Base-by-base conservation (phyloP, 345 rosid species). In the Populus deltoides region DNA sequence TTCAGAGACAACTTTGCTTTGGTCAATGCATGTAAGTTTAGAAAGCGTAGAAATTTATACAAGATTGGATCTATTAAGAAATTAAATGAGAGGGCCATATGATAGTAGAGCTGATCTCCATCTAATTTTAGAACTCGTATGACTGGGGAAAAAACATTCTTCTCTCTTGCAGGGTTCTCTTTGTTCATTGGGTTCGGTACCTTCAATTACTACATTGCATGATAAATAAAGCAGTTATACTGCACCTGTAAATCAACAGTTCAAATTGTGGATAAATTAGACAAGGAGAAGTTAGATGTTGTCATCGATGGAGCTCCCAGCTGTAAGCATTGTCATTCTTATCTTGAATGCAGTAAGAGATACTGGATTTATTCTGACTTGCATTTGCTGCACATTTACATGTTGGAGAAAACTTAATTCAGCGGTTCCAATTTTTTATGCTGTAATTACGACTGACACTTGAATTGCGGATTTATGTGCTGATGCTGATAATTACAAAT, bases 11-110 rank as follows among this genome's bases (percentile, higher is more conserved):
- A 75, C 81, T 35, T 72, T 85, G 24, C 79, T 76, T 18, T 83
- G 1, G 86, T 75, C 49, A 81, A 53, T 33, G 75, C 53, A 45
- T 77, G 78, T 3, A 85, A 80, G 70, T 73, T 85, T 78, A 31
- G 73, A 72, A 71, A 82, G 82, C 68, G 70, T 68, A 31, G 83
- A 85, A 69, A 85, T 85, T 59, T 82, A 82, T 80, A 67, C 83
- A 5, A 75, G 66, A 59, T 77, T 85, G 82, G 76, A 82, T 63
- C 70, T 75, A 0, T 45, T 80, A 45, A 82, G 74, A 57, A 27
- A 82, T 75, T 85, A 80, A 35, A 82, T 82, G 80, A 75, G 45
- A 62, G 33, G 41, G 22, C 74, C 35, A 41, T 70, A 24, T 10
- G 73, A 67, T 33, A 69, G 53, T 11, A 51, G 38, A 55, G 36